Conservation (phyloP, 2,329 filamentous ascomycete species). For the Fusarium sp. region DNA sequence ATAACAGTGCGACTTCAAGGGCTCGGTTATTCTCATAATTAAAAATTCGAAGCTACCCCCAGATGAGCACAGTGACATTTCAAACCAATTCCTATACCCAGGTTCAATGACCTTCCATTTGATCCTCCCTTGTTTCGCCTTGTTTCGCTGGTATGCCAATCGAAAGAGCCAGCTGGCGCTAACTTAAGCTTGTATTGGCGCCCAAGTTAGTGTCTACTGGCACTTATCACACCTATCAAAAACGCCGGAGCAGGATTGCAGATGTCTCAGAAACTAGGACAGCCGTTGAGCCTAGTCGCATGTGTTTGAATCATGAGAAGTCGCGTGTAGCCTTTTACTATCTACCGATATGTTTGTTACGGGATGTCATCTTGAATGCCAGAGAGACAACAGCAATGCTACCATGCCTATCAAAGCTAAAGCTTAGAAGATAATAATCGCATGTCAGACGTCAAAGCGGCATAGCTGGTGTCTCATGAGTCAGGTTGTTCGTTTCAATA, state of each 20-base stretch:
- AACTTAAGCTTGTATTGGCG: neutral
- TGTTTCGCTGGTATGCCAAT: neutral
- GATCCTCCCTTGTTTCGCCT: neutral
- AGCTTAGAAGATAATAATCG: too few species aligned
- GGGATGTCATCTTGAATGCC: neutral
- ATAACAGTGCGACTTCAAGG: neutral
- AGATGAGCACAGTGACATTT: neutral
- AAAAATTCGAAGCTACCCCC: neutral
- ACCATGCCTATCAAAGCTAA: neutral
- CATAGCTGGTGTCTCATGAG: neutral
- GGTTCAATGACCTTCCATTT: neutral
- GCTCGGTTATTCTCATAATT: neutral
- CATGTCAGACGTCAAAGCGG: too few species aligned
- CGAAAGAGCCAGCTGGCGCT: neutral
- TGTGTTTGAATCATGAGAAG: neutral
- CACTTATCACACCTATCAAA: neutral
- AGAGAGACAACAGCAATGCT: neutral
- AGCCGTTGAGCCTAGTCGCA: neutral
- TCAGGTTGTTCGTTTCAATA: neutral
- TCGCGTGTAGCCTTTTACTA: neutral
- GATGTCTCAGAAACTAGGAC: neutral
- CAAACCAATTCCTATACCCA: neutral
- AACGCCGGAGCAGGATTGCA: neutral
- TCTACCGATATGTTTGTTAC: too few species aligned
- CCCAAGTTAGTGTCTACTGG: neutral